Base-by-base conservation (phyloP, 2,329 filamentous ascomycete species). In the Cordyceps javanica region DNA sequence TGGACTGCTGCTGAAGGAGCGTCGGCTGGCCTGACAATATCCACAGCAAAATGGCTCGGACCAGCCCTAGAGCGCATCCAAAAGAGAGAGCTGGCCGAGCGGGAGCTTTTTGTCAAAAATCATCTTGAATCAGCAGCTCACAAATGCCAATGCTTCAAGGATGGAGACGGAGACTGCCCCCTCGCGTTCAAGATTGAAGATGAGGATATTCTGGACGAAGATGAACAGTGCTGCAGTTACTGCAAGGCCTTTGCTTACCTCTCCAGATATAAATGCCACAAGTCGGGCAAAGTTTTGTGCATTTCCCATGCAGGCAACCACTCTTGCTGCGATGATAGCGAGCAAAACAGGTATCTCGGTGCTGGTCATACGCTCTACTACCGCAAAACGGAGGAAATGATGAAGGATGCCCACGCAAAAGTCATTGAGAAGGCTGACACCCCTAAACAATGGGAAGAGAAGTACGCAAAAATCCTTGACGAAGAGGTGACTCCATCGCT, bases 201-300 rank as follows among this genome's bases (percentile, higher is more conserved):
- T 57, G 77, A 83, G 52, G 87, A 94, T 65, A 82, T 95, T 1
- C 83, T 88, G 3, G 94, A 99, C 68, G 93, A 97, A 63, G 91
- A 97, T 63, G 91, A 96, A 69, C 90, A 94, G 61, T 97, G 94
- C 74, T 99, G 94, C 75, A 81, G 81, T 42, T 90, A 91, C 72
- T 99, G 94, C 82, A 97, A 97, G 72, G 84, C 88, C 0, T 97
- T 92, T 73, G 87, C 88, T 67, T 97, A 93, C 71, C 78, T 97
- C 26, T 96, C 94, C 30, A 87, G 93, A 64, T 96, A 95, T 72
- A 87, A 88, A 64, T 99, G 94, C 70, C 77, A 87, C 59, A 89
- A 86, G 62, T 88, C 88, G 3, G 89, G 87, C 64, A 97, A 92
- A 71, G 82, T 90, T 3, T 72, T 95, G 55, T 99, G 94, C 68